Conservation (phyloP, 2,329 filamentous ascomycete genomes). For the Neofusicoccum cordaticola region DNA sequence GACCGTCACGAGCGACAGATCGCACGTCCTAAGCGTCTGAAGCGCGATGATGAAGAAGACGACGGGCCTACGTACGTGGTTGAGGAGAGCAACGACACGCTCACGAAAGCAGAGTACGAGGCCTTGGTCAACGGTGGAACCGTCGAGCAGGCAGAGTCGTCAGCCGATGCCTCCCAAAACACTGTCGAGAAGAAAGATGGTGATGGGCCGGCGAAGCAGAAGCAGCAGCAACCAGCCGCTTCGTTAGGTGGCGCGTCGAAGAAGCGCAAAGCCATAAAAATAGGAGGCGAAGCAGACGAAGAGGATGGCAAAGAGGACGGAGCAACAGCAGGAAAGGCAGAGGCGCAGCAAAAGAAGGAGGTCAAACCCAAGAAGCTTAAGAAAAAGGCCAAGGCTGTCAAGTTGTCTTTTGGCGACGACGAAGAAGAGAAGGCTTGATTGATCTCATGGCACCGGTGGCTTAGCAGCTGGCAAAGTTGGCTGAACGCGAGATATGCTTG, state of each 20-base stretch:
- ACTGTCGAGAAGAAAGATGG: slow-evolving; percentile 14
- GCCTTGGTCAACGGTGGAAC: slow-evolving; percentile 33
- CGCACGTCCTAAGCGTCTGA: slow-evolving; percentile 44
- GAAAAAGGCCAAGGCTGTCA: slow-evolving; percentile 36
- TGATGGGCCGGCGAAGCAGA: not conserved
- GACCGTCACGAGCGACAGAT: slow-evolving; percentile 45
- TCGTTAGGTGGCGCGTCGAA: slow-evolving; percentile 32
- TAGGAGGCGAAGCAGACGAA: slow-evolving; percentile 29
- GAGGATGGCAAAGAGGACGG: slow-evolving; percentile 20
- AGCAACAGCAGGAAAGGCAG: slow-evolving; percentile 18
- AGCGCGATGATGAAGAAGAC: slow-evolving; percentile 66
- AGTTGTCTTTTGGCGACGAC: slow-evolving; percentile 36
- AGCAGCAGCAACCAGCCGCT: slow-evolving; percentile 28
- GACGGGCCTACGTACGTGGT: slow-evolving; percentile 74
- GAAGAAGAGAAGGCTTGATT: not conserved
- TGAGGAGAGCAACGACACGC: slow-evolving; percentile 65
- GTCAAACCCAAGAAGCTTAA: slow-evolving; percentile 33
- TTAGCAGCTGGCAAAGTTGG: not conserved
- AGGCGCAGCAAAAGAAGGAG: slow-evolving; percentile 20
- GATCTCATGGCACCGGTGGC: not conserved
- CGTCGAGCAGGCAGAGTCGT: slow-evolving; percentile 14
- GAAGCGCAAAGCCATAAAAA: slow-evolving; percentile 38
- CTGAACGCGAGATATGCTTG: not conserved
- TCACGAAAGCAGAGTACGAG: slow-evolving; percentile 51
- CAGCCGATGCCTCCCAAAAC: slow-evolving; percentile 9